Percentiles rank a stretch among this genome's conserved stretches.
Conservation (phyloP, 2,329 filamentous ascomycete genomes). For the Cadophora luteo-olivacea region DNA sequence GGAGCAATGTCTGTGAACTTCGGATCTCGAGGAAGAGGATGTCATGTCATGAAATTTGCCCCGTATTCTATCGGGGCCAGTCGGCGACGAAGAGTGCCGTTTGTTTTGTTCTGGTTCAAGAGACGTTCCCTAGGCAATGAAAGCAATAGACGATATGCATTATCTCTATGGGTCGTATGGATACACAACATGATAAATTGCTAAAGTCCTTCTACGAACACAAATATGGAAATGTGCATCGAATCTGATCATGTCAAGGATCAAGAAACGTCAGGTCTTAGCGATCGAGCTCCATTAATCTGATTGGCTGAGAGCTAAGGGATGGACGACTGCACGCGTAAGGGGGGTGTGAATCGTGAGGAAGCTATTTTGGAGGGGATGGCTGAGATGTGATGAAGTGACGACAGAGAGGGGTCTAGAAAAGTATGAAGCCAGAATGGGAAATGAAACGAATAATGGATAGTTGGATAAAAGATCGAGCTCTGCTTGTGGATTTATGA, state of each 20-base stretch:
- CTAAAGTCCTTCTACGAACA: not conserved
- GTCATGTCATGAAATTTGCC: constrained; percentile 13
- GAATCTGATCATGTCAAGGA: not conserved
- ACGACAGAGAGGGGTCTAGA: constrained; percentile 4
- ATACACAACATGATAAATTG: not conserved
- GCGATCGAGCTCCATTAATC: not conserved
- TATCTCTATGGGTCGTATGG: too few relatives aligned
- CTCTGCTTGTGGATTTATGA: not conserved
- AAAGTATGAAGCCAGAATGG: constrained; percentile 1
- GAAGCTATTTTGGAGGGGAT: not conserved
- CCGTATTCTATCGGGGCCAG: constrained; percentile 16
- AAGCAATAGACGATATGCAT: not conserved
- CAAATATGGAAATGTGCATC: constrained; percentile 6
- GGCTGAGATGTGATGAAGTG: not conserved
- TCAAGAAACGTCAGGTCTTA: constrained; percentile 4
- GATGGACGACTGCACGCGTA: constrained; percentile 5
- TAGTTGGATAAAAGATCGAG: not conserved
- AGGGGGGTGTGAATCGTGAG: constrained; percentile 1
- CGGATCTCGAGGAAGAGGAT: constrained; percentile 7
- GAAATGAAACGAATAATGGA: not conserved
- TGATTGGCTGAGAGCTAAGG: constrained; percentile 6
- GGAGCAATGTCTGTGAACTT: not conserved
- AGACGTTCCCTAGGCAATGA: constrained; percentile 8
- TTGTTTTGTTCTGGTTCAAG: constrained; percentile 3
- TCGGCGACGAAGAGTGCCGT: not conserved